Evolutionary conservation across 1,284 basidiomycete genomes (phyloP).

Genomic region (Marasmius oreades): DNA sequence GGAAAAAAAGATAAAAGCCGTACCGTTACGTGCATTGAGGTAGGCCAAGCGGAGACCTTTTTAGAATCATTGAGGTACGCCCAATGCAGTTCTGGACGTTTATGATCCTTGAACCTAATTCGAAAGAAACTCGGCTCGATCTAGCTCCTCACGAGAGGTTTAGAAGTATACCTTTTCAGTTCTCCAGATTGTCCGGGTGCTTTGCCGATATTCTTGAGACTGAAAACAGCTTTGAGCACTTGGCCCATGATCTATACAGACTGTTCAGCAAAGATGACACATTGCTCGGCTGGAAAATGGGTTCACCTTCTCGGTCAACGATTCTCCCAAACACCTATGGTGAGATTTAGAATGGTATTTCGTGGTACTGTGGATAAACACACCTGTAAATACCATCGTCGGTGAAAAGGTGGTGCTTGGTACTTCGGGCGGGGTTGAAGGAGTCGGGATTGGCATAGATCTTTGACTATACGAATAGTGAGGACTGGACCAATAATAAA

Average conservation of each 20-base stretch:
- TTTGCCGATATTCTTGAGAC: conserved; percentile 45
- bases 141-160: too few species aligned
- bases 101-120: conserved; percentile 30
- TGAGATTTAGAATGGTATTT: conserved; percentile 3
- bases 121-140: too few species aligned
- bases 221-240: conserved; percentile 47
- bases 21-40: conserved; percentile 45
- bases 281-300: conserved; percentile 10
- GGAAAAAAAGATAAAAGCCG: neutral
- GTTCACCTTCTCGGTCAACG: conserved; percentile 49
- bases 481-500: neutral
- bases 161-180: too few species aligned
- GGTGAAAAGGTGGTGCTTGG: conserved; percentile 47
- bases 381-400: conserved; percentile 50
- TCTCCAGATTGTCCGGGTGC: conserved; percentile 50
- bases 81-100: conserved; percentile 31
- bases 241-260: conserved; percentile 36
- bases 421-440: conserved; percentile 43
- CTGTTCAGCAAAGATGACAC: neutral
- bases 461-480: conserved; percentile 31
- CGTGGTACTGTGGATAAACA: conserved; percentile 5
- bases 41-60: conserved; percentile 48
- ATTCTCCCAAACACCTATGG: conserved; percentile 49
- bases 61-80: conserved; percentile 45
- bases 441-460: conserved; percentile 46